These are phyloP conservation scores for Recurvomyces mirabilis DNA, from an alignment of 495 filamentous ascomycete species.

Conservation along the genomic window DNA sequence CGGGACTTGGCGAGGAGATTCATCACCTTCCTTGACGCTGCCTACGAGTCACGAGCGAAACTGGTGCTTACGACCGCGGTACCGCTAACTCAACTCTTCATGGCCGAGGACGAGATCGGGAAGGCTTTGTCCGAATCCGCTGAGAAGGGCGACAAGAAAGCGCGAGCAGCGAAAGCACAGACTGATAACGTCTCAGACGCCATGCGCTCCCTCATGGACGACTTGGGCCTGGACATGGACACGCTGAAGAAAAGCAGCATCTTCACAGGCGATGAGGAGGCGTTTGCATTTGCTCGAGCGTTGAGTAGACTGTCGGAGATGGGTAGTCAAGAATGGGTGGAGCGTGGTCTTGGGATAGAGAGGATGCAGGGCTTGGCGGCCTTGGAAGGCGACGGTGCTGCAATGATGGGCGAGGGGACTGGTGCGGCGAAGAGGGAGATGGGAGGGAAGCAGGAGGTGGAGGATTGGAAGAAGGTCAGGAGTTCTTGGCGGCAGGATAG, in stretches of 20 bases:
- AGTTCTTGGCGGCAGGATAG: conserved; percentile 33
- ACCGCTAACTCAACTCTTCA: conserved; percentile 74
- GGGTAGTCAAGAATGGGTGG: conserved; percentile 91
- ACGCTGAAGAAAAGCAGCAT: conserved; percentile 75
- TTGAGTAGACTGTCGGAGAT: conserved; percentile 79
- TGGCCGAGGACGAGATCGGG: conserved; percentile 65
- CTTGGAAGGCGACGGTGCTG: too few species aligned
- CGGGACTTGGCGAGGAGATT: conserved; percentile 88
- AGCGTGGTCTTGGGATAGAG: conserved; percentile 57
- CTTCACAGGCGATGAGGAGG: conserved; percentile 91
- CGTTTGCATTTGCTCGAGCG: conserved; percentile 89
- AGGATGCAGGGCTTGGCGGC: too few species aligned
- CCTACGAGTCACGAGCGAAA: conserved; percentile 87
- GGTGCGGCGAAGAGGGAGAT: too few species aligned
- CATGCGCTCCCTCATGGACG: conserved; percentile 89
- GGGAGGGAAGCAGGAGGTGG: conserved; percentile 32
- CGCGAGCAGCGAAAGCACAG: conserved; percentile 32
- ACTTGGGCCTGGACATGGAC: conserved; percentile 74
- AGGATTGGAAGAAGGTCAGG: conserved; percentile 34
- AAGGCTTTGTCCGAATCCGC: conserved; percentile 34
- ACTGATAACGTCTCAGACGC: conserved; percentile 59
- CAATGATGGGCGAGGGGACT: too few species aligned
- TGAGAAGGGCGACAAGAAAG: conserved; percentile 3
- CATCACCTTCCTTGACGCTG: conserved; percentile 94
- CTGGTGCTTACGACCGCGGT: conserved; percentile 83